Base-by-base conservation (phyloP, 2,329 filamentous ascomycete species). In the Aureobasidium lini region DNA sequence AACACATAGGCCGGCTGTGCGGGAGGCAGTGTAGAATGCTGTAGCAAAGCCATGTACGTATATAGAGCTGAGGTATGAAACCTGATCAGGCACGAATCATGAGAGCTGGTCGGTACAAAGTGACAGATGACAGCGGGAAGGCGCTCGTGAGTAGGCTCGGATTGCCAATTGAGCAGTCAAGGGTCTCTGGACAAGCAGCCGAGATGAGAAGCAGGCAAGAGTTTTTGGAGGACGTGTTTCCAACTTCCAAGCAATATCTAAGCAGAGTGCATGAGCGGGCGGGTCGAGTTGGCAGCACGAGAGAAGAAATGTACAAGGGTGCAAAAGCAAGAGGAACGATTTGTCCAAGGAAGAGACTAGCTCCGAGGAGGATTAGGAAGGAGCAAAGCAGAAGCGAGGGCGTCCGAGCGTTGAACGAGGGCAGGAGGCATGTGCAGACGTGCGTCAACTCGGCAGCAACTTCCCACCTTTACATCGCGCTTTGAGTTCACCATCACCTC, bases 1-100 rank as follows among this genome's bases (percentile, higher is more conserved):
- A 99, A 82, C 61, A 97, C 84, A 70, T 87, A 87, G 47, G 75
- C 73, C 53, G 84, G 84, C 57, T 81, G 82, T 23, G 82, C 77
- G 36, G 81, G 79, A 37, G 78, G 76, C 32, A 70, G 70, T 29
- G 59, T 28, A 37, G 57, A 52, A 32, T 28, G 13, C 13, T 59
- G 57, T 34, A 36, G 15, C 1, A 57, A 43, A 13, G 54, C 42
- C 54, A 47, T 57, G 42, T 47, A 13, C 37, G 23, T 23, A 36
- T 15, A 29, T n/a, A 5, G 42, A 23, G 7, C 29, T 31, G 54
- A 43, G 7, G 9, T 15, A 23, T 5, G 31, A 28, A 28, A 43
- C 13, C 13, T n/a, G 40, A 37, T 57, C 52, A 57, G 42, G 54
- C 34, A 57, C 54, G 16, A 29, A 57, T 57, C 43, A 57, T 31